Conservation (phyloP, 441 rosid species). For the Metrosideros polymorpha region DNA sequence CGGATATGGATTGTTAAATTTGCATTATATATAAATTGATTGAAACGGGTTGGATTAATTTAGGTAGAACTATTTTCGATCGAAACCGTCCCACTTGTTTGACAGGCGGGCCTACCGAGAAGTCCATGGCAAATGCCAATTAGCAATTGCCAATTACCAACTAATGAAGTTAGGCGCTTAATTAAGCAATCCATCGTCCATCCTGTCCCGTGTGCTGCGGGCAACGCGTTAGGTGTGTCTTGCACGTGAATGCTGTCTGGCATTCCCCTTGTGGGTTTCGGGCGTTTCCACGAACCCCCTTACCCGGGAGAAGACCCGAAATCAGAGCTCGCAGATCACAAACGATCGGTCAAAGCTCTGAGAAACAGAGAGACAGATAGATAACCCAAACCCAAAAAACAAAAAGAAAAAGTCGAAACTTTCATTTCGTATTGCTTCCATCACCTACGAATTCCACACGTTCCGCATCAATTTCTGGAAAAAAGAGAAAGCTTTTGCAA, state of each 20-base stretch:
- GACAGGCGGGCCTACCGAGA: neutral
- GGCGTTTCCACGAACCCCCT: neutral
- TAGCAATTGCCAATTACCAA: neutral
- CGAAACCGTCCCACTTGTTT: too few species aligned
- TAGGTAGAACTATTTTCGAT: accelerated
- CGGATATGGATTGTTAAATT: neutral
- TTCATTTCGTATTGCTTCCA: neutral
- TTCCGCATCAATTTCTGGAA: neutral
- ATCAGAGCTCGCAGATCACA: neutral
- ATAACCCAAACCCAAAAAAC: neutral
- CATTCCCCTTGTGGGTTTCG: neutral
- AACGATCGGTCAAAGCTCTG: neutral
- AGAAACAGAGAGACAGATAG: neutral
- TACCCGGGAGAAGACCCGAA: neutral
- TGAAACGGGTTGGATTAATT: neutral
- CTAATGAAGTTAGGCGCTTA: neutral
- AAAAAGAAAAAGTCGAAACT: neutral
- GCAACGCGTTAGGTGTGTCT: neutral
- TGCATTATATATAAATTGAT: neutral
- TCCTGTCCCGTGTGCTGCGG: neutral
- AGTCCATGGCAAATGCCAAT: neutral
- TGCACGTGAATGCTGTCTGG: neutral
- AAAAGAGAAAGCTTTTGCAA: neutral
- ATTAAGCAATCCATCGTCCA: too few species aligned
- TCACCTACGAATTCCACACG: neutral